Percentiles rank a stretch among this genome's conserved stretches.
Evolutionary conservation across 306 rosid species (phyloP).

Genomic region (Begonia loranthoides): DNA sequence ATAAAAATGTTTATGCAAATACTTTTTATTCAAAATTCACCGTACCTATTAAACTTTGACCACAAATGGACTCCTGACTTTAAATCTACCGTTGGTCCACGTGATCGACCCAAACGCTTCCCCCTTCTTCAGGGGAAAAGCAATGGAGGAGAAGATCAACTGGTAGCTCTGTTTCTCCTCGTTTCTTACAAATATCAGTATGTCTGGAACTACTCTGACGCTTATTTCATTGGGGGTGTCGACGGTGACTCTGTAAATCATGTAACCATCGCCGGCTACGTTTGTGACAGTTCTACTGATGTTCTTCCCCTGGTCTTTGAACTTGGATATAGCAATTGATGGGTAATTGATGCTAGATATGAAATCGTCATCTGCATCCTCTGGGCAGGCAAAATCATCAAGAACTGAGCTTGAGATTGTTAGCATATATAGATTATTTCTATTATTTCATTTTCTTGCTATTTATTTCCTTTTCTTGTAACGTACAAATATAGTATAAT

Average conservation of each 20-base stretch:
- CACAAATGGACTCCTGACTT: slow-evolving; percentile 49
- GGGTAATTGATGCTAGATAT: slow-evolving; percentile 77
- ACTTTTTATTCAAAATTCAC: no score
- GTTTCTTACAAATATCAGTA: slow-evolving; percentile 32
- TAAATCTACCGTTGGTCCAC: slow-evolving; percentile 43
- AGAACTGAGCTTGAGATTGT: slow-evolving; percentile 26
- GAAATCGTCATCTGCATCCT: slow-evolving; percentile 22
- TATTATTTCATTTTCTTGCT: no score
- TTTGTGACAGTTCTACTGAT: slow-evolving; percentile 58
- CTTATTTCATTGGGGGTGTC: slow-evolving; percentile 37
- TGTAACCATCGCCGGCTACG: slow-evolving; percentile 45
- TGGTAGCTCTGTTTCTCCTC: slow-evolving; percentile 41
- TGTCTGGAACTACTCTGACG: slow-evolving; percentile 42
- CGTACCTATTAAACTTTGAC: slow-evolving; percentile 6
- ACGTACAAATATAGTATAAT: no score
- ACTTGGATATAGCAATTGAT: slow-evolving; percentile 56
- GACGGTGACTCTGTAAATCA: slow-evolving; percentile 22
- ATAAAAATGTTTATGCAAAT: no score
- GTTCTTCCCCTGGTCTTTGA: slow-evolving; percentile 16
- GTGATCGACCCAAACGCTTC: slow-evolving; percentile 52
- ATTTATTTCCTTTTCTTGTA: no score
- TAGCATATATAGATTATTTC: no score
- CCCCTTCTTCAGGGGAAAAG: slow-evolving; percentile 6
- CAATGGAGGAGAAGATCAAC: slow-evolving; percentile 33
- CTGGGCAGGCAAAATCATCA: slow-evolving; percentile 36